Base-by-base conservation (phyloP, 2,329 filamentous ascomycete genomes). In the Trichoderma sp. region DNA sequence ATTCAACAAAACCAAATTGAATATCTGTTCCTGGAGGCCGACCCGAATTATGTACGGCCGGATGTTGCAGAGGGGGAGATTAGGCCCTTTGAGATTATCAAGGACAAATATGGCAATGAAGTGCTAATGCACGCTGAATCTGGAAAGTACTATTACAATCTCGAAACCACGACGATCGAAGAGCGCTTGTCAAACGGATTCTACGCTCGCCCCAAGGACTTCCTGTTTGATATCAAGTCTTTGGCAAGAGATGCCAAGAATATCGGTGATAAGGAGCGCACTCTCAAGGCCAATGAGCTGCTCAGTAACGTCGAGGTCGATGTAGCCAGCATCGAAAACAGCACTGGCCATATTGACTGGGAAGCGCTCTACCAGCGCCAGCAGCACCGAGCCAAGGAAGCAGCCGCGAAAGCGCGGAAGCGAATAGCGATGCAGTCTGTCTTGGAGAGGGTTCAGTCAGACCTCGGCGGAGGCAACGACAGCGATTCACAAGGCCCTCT, bases 131-230 rank as follows among this genome's bases (percentile, higher is more conserved):
- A 98, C 72, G 89, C 88, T 5, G 85, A 86, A 2, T 92, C 89
- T 1, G 89, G 89, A 68, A 97, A 96, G 78, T 96, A 94, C 78
- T 98, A 90, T 79, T 98, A 97, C 83, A 99, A 99, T 74, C 83
- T 99, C 56, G 94, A 98, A 76, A 92, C 95, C 13, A 91, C 91
- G 4, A 95, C 91, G 1, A 97, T 99, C 65, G 96, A 99, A 81
- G 94, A 97, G 77, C 90, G 96, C n/a, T 84, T 99, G 39, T 96
- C 94, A 5, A 98, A 99, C 77, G 96, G 96, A 5, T 99, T 93
- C 80, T 99, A 99, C 80, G 93, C 94, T 74, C 89, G 94, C 13
- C 93, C 94, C 0, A 90, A 90, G 74, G 95, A 97, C 77, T 99
- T 97, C 76, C 81, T 97, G 61, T 89, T 90, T 51, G 96, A 99